These are phyloP conservation scores for Omphalea diandra DNA, from an alignment of 441 rosid genomes.

Conservation along the genomic window DNA sequence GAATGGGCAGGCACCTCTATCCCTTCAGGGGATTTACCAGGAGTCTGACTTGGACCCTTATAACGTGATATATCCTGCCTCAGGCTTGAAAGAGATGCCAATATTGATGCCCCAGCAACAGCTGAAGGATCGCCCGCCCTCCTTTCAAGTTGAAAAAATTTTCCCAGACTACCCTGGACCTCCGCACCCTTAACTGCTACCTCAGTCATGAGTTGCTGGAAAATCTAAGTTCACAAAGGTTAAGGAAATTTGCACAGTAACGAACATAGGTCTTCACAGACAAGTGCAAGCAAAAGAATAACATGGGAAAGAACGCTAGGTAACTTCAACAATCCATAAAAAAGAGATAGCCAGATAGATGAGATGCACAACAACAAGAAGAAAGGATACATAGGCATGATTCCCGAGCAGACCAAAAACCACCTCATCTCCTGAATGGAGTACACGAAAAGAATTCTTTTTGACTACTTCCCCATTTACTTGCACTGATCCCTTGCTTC, in stretches of 20 bases:
- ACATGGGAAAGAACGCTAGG: background rate
- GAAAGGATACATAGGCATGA: constrained; percentile 85
- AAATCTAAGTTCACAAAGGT: constrained; percentile 43
- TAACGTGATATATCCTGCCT: constrained; percentile 61
- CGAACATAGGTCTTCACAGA: constrained; percentile 6
- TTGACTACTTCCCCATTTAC: constrained; percentile 64
- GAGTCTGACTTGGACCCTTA: constrained; percentile 47
- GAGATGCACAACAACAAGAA: constrained; percentile 5
- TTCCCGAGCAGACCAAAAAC: constrained; percentile 65
- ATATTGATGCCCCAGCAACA: constrained; percentile 71
- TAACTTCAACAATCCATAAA: constrained; percentile 2
- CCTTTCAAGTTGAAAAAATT: constrained; percentile 57
- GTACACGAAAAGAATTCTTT: constrained; percentile 43
- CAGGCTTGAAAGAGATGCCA: constrained; percentile 71
- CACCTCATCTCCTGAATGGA: constrained; percentile 84
- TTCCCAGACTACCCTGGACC: constrained; percentile 49
- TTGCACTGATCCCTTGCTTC: constrained; percentile 77
- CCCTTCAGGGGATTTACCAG: constrained; percentile 48
- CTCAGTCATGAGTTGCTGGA: constrained; percentile 54
- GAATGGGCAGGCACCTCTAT: constrained; percentile 50
- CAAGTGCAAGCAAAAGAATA: background rate
- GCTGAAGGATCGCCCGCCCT: constrained; percentile 77
- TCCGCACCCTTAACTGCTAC: constrained; percentile 51
- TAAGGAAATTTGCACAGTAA: constrained; percentile 39
- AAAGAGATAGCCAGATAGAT: background rate